A percentile compares a stretch with the other conserved stretches of the same genome.
phyloP scores from a whole-genome alignment of 1,284 basidiomycete species.

The Uromyces viciae-fabae region DNA sequence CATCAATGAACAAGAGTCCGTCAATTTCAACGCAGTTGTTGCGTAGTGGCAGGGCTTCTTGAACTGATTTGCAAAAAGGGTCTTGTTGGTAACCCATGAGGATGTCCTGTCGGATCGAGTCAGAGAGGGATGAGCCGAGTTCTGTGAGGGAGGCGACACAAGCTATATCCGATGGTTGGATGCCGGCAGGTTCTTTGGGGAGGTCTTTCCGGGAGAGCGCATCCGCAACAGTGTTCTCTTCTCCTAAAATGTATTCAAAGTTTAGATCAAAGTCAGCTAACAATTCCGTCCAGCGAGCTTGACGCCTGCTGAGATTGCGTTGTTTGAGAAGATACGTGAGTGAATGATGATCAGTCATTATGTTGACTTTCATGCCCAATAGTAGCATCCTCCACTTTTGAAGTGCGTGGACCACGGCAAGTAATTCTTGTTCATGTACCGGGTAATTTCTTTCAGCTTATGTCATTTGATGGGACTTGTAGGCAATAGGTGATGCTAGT shows the following conservation, averaged over 20 bases:
- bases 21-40: slow-evolving; percentile 3
- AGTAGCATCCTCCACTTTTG: slow-evolving; percentile 12
- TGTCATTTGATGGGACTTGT: too few species aligned
- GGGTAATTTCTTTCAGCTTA: too few species aligned
- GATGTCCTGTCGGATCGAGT: slow-evolving; percentile 50
- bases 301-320: slow-evolving; percentile 46
- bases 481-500: too few species aligned
- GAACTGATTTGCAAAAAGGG: slow-evolving; percentile 51
- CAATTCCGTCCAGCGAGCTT: slow-evolving; percentile 3
- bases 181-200: neutral
- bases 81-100: slow-evolving; percentile 52
- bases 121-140: slow-evolving; percentile 7
- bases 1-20: slow-evolving; percentile 54
- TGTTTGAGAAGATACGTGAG: slow-evolving; percentile 52
- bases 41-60: neutral
- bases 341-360: slow-evolving; percentile 8
- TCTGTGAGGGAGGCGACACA: neutral
- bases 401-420: neutral
- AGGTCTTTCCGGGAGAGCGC: neutral
- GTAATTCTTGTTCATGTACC: neutral
- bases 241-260: slow-evolving; percentile 3
- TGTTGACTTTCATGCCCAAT: neutral
- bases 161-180: neutral
- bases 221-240: slow-evolving; percentile 29
- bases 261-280: slow-evolving; percentile 25